Evolutionary conservation across 2,329 filamentous ascomycete species (phyloP), one percentile per base, ranked within the genome.

Genomic region (Dryadomyces quercus-mongolicae): DNA sequence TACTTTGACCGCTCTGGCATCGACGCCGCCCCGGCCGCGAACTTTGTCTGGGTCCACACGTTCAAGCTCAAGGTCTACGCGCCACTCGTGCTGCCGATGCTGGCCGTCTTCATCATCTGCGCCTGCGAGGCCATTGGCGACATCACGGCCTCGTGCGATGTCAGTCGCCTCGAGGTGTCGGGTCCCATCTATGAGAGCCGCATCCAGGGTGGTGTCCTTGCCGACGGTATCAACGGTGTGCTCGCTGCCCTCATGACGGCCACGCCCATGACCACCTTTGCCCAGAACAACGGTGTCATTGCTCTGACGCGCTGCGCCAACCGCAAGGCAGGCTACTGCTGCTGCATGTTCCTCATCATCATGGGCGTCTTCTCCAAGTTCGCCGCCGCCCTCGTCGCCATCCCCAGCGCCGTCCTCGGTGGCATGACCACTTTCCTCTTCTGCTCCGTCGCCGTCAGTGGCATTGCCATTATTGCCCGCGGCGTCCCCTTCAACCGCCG

Each of bases 331-430:
- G 88, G 88, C 5, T 90, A 89, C 65, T 85, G 83, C 50, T 86
- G 83, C 64, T 89, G 78, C 65, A 74, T 86, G 62, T 90, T 90
- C 72, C 76, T 93, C 12, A 69, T 93, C 57, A 67, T 93, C 60
- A 89, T 90, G 81, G 88, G 88, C 16, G 72, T 93, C 57, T 89
- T 92, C 61, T 81, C 86, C 60, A 93, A 93, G 68, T 91, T 92
- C 61, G 87, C 86, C 0, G 88, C 88, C 1, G 78, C 86, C 0
- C 79, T 93, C 4, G 85, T 88, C 5, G 78, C 86, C 5, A 92
- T 93, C 59, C 88, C 88, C 0, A 68, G 74, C 2, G 65, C 80
- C 1, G 81, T 85, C 1, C 74, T 86, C 2, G 84, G 82, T 42
- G 83, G 82, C 49, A 86, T 86, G 83, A 85, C 88, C 0, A 89